Conservation (phyloP, 306 rosid species). For the Quercus bicolor region DNA sequence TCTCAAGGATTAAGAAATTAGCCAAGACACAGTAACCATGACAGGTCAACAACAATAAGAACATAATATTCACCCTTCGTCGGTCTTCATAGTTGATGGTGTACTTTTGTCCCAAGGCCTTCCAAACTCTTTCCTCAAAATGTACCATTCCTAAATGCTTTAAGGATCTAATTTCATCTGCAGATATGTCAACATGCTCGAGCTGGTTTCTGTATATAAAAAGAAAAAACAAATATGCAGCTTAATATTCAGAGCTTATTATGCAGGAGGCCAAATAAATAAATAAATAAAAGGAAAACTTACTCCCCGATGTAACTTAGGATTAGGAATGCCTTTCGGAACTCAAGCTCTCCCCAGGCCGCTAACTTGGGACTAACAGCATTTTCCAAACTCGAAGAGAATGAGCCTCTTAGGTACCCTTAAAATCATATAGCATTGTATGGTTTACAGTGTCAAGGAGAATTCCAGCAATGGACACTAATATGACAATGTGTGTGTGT, state of each 20-base stretch:
- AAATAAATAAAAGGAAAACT: constrained; percentile 3
- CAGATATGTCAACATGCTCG: constrained; percentile 19
- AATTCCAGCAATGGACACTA: neutral
- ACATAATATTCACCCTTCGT: constrained; percentile 36
- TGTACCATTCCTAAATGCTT: constrained; percentile 37
- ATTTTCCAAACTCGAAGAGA: neutral
- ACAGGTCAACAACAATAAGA: neutral
- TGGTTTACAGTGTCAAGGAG: neutral
- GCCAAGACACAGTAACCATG: neutral
- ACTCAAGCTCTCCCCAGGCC: constrained; percentile 75
- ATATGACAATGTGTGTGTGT: neutral
- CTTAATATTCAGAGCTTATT: neutral
- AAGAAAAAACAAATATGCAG: neutral
- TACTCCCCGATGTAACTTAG: constrained; percentile 62
- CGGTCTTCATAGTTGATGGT: constrained; percentile 28
- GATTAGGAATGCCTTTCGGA: constrained; percentile 59
- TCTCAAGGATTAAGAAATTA: neutral
- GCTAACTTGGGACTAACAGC: constrained; percentile 11
- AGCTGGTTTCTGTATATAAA: constrained; percentile 15
- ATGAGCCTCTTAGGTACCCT: neutral
- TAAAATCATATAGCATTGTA: neutral
- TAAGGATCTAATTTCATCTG: constrained; percentile 36
- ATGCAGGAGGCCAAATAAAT: neutral
- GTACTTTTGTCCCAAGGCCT: constrained; percentile 23
- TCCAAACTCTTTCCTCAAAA: constrained; percentile 57